Conservation (phyloP, 495 filamentous ascomycete species). For the Trichoderma reesei region DNA sequence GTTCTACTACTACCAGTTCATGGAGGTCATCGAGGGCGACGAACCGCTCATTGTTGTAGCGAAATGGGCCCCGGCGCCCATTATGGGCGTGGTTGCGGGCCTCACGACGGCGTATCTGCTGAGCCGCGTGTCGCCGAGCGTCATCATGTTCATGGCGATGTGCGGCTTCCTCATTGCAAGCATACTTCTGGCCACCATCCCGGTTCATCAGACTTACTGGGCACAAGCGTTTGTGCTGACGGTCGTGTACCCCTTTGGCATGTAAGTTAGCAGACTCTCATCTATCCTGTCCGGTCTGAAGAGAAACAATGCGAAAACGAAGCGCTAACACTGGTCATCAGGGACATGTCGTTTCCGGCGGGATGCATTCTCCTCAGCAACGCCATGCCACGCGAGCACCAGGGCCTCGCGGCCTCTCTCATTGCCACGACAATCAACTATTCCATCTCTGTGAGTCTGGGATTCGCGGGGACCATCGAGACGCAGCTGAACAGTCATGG, state of each 20-base stretch:
- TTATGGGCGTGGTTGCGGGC: conserved; percentile 41
- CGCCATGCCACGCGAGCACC: conserved; percentile 28
- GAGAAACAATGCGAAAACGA: not conserved
- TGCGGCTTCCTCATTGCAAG: conserved; percentile 35
- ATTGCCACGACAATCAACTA: conserved; percentile 38
- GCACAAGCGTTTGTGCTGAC: conserved; percentile 35
- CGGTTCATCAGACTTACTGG: conserved; percentile 38
- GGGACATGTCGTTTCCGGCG: conserved; percentile 32
- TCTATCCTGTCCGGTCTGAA: not conserved
- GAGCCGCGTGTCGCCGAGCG: conserved; percentile 29
- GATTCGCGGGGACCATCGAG: conserved; percentile 38
- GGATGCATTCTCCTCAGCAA: conserved; percentile 32
- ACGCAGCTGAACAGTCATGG: conserved; percentile 27
- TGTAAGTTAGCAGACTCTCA: conserved; percentile 18
- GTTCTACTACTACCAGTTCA: conserved; percentile 47
- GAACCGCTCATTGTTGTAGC: conserved; percentile 38
- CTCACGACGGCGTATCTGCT: conserved; percentile 39
- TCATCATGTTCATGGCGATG: conserved; percentile 44
- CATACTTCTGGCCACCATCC: conserved; percentile 36
- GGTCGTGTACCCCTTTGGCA: conserved; percentile 43
- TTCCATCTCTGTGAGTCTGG: conserved; percentile 35
- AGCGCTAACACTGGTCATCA: not conserved
- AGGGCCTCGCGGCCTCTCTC: conserved; percentile 35
- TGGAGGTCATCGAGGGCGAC: conserved; percentile 36
- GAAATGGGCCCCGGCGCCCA: conserved; percentile 32